Evolutionary conservation across 768 basidiomycete genomes (phyloP), one percentile per base, ranked within the genome.

Genomic region (Phaeolepiota aurea): DNA sequence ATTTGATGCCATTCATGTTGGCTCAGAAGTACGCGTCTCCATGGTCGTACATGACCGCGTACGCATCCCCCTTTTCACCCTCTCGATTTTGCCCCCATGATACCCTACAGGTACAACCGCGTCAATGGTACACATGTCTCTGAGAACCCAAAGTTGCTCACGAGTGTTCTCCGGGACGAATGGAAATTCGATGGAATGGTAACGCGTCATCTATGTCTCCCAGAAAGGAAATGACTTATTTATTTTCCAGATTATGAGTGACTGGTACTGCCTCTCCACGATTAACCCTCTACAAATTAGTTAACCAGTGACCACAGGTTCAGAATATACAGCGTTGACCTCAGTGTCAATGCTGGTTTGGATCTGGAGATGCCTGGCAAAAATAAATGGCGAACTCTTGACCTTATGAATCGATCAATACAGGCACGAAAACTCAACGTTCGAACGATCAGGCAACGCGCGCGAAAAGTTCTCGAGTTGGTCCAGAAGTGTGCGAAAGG

Each of bases 321-420:
- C 43, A 87, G 87, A 1, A 61, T 72, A 2, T 87, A 87, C 62
- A 74, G 77, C 39, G 63, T 85, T 21, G 77, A 78, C 46, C 64
- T 69, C 16, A 61, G 67, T 18, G 63, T 85, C 45, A 87, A 87
- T 44, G 82, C 84, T n/a, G 85, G 85, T 2, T 64, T 87, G 16
- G 82, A 87, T 52, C 71, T 89, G 25, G 84, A 87, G 54, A 87
- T 86, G 82, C 84, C 83, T 0, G 85, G 86, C 1, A 61, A 62
- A 11, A 79, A 80, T 58, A 84, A 86, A 47, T 86, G 83, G 85
- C 71, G 85, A 4, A 76, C 74, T 0, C 66, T 79, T n/a, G 77
- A 82, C 44, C 68, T 78, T 22, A 72, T 86, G 49, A 76, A 74
- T 47, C 69, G 82, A 18, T 74, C 70, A 0, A 70, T 85, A 36